These are phyloP conservation scores for Cladophialophora yegresii DNA, from an alignment of 2,329 filamentous ascomycete species.

Conservation along the genomic window DNA sequence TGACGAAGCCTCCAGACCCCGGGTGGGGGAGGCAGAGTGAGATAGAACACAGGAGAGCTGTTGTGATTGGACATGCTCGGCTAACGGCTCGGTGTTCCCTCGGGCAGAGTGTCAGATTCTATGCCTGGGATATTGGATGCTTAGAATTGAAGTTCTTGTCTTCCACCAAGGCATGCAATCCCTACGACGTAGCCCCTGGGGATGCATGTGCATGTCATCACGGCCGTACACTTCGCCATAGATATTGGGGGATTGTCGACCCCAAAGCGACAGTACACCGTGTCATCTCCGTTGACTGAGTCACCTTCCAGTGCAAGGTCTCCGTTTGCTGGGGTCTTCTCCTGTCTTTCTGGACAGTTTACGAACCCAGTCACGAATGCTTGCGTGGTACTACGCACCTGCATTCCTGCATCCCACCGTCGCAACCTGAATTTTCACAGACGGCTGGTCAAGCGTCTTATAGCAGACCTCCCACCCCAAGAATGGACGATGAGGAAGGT, in stretches of 20 bases:
- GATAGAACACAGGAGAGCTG: not conserved
- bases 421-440: conserved; percentile 15
- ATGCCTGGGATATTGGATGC: not conserved
- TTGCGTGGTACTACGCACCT: not conserved
- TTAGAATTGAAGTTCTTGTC: not conserved
- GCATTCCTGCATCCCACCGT: conserved; percentile 20
- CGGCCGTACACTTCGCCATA: not conserved
- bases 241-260: conserved; percentile 4
- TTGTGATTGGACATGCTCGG: not conserved
- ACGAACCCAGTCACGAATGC: not conserved
- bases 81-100: not conserved
- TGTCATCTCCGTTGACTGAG: not conserved
- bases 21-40: conserved; percentile 18
- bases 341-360: not conserved
- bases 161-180: not conserved
- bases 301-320: not conserved
- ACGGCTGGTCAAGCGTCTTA: conserved; percentile 22
- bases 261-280: not conserved
- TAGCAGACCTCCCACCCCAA: conserved; percentile 29
- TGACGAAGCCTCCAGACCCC: conserved; percentile 17
- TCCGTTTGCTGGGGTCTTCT: not conserved
- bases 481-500: not conserved
- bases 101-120: not conserved
- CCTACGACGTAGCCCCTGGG: not conserved
- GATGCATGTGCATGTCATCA: not conserved